Base-by-base conservation (phyloP, 1,284 basidiomycete genomes). In the Microbotryum saponariae region DNA sequence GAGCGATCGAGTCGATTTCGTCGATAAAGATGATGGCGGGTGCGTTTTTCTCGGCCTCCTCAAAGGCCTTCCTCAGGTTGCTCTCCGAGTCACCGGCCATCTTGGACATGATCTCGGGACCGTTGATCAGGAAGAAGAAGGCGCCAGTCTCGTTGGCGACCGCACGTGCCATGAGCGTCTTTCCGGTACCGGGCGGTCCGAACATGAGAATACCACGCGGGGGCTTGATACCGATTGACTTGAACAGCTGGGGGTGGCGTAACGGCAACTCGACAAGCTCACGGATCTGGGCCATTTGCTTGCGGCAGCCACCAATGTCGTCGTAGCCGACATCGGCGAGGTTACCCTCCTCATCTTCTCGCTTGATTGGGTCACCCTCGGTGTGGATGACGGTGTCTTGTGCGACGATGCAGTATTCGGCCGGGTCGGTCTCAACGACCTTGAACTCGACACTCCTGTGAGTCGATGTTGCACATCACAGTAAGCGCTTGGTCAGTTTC, bases 41-140 rank as follows among this genome's bases (percentile, higher is more conserved):
- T n/a, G 91, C 92, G 79, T 97, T 97, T 83, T 97, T 97, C 80
- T 98, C 94, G 6, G 96, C 94, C 79, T 97, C 94, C 77, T 97
- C 93, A 76, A 98, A 98, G 7, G 94, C 93, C 77, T 98, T 97
- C 69, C 96, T 82, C 64, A 98, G 79, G 77, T 98, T 98, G 70
- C 89, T 92, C 77, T 98, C 96, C 74, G 86, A 89, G 79, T 98
- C 96, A 48, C 72, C 72, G 10, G 72, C 72, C 72, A 73, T 73
- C 68, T 73, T 98, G 74, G 89, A 91, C 94, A 98, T 98, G 77
- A 98, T 97, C 77, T 98, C 96, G 54, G 94, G 96, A 65, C 96
- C 94, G 74, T 97, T 98, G 80, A 98, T 98, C 61, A 97, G 80
- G 86, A 98, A 98, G 83, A 98, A 98, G 84, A 98, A 98, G 23